These are phyloP conservation scores for Spatholobus suberectus DNA, from an alignment of 306 rosid species.

Conservation along the genomic window DNA sequence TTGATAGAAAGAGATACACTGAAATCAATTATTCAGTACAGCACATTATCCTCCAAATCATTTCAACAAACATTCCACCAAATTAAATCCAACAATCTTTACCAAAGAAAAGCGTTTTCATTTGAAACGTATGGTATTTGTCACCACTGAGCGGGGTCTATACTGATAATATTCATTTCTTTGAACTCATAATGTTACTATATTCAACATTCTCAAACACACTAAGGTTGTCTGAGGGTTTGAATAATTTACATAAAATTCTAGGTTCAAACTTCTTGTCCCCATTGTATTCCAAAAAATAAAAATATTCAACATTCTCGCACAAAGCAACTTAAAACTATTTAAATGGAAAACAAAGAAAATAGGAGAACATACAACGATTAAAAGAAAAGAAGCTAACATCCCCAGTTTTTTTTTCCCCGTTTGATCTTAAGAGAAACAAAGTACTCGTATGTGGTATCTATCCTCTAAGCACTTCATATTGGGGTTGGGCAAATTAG, in stretches of 20 bases:
- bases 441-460: constrained; percentile 4
- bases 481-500: background rate
- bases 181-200: constrained; percentile 45
- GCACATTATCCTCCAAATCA: constrained; percentile 11
- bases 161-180: constrained; percentile 19
- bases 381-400: constrained; percentile 38
- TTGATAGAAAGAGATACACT: background rate
- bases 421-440: constrained; percentile 32
- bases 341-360: constrained; percentile 15
- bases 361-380: background rate
- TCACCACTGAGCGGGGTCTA: background rate
- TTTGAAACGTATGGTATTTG: background rate
- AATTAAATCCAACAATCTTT: too few species aligned
- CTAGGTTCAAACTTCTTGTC: background rate
- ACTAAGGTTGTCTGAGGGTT: too few species aligned
- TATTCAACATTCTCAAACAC: constrained; percentile 35
- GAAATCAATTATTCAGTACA: constrained; percentile 6
- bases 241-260: background rate
- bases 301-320: constrained; percentile 36
- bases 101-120: background rate
- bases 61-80: background rate
- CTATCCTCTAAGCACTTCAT: constrained; percentile 32
- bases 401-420: constrained; percentile 55
- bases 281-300: background rate
- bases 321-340: constrained; percentile 52